Evolutionary conservation across 2,329 filamentous ascomycete genomes (phyloP).

Genomic region (Apiospora koreana): DNA sequence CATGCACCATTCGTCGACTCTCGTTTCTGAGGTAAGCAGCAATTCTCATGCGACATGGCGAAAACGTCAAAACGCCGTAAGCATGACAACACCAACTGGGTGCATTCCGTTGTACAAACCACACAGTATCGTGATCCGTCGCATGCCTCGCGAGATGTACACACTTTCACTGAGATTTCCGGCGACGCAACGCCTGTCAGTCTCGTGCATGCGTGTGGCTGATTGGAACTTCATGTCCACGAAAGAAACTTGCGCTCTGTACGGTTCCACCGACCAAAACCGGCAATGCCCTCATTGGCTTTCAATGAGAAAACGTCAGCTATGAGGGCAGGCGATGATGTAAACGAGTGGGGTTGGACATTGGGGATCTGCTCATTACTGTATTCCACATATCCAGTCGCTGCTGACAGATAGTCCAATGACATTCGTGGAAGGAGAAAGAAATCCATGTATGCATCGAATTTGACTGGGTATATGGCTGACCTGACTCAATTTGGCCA

Average conservation of each 20-base stretch:
- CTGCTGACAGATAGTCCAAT: background rate
- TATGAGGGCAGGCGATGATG: background rate
- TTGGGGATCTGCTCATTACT: background rate
- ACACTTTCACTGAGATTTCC: background rate
- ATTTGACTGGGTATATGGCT: conserved; percentile 3
- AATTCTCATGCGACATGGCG: background rate
- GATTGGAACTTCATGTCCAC: background rate
- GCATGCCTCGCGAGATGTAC: background rate
- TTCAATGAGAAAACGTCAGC: background rate
- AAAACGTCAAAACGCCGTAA: conserved; percentile 12
- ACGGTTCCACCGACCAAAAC: background rate
- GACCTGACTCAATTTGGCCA: conserved; percentile 10
- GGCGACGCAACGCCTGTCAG: background rate
- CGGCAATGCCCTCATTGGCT: background rate
- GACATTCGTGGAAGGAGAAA: background rate
- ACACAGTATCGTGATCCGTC: background rate
- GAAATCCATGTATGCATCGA: background rate
- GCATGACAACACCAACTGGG: conserved; percentile 6
- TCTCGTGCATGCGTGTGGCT: background rate
- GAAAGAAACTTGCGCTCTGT: background rate
- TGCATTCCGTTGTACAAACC: background rate
- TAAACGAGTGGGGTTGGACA: background rate
- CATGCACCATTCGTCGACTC: background rate
- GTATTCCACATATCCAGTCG: background rate
- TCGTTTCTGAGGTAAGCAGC: conserved; percentile 6